Conservation (phyloP, 2,329 filamentous ascomycete species). For the Nemania sp. region DNA sequence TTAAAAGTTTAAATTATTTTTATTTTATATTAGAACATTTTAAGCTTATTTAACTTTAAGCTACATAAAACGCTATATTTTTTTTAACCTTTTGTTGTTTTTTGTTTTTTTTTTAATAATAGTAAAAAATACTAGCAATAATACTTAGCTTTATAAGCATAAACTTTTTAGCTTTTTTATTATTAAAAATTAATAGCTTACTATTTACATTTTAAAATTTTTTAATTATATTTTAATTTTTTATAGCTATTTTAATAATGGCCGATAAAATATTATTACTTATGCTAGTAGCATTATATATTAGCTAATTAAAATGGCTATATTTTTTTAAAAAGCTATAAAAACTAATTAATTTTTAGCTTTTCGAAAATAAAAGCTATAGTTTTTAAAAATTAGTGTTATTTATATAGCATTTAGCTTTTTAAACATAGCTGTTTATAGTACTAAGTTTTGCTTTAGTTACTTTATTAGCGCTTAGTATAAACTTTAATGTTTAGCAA, state of each 20-base stretch:
- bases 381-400: constrained; percentile 41
- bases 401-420: constrained; percentile 27
- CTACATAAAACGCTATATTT: background rate
- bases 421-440: constrained; percentile 6
- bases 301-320: constrained; percentile 54
- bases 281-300: constrained; percentile 47
- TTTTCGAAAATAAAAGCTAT: constrained; percentile 43
- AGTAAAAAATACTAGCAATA: constrained; percentile 34
- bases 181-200: background rate
- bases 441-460: background rate
- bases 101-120: constrained; percentile 45
- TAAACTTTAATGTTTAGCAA: constrained; percentile 1
- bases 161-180: background rate
- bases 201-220: background rate
- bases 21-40: background rate
- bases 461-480: background rate
- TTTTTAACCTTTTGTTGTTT: background rate
- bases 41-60: background rate
- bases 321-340: constrained; percentile 41
- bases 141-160: background rate
- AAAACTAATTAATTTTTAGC: constrained; percentile 41
- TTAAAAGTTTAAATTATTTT: background rate
- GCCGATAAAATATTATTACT: constrained; percentile 49
- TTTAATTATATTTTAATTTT: constrained; percentile 47
- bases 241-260: constrained; percentile 52